Base-by-base conservation (phyloP, 1,284 basidiomycete species). In the Sanghuangporus sanghuang region DNA sequence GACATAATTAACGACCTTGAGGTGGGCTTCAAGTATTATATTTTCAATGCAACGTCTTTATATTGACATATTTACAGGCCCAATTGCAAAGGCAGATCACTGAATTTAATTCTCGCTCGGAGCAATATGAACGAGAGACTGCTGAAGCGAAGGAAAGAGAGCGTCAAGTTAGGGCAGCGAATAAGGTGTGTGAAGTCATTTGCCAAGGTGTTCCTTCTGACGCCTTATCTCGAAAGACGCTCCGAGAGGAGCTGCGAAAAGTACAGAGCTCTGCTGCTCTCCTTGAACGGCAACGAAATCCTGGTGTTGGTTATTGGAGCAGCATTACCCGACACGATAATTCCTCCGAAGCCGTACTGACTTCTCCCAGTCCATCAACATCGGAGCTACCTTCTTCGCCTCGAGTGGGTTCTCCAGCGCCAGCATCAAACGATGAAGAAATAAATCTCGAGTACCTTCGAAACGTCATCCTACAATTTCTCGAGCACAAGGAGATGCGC, bases 381-480 rank as follows among this genome's bases (percentile, higher is more conserved):
- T 39, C 79, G 16, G 79, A 81, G n/a, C 67, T 75, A 0, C 73
- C 78, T 6, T 68, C 65, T 1, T 58, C 70, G 65, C 44, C 44
- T 11, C 75, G 60, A 35, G 71, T 74, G 35, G 71, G 71, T 3
- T 78, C 82, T 4, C 81, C 83, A 27, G 70, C 77, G 27, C 76
- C 79, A 6, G 73, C 73, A n/a, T 77, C 78, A 55, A 81, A 83
- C n/a, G 91, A 94, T 32, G 94, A 96, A 70, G 94, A 96, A 66
- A 83, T 98, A 64, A 98, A 96, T 72, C 79, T 96, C n/a, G 95
- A 98, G 76, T 98, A 98, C 75, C 77, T 98, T 42, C 82, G 95
- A 65, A 98, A 97, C 74, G 92, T 97, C 39, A 93, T 97, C 59
- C 73, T 98, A 50, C 95, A 97, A 73, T 98, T 98, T 78, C 76